A percentile compares a stretch with the other conserved stretches of the same genome.
Evolutionary conservation across 2,329 filamentous ascomycete species (phyloP).

Genomic region (Alternaria triticimaculans): DNA sequence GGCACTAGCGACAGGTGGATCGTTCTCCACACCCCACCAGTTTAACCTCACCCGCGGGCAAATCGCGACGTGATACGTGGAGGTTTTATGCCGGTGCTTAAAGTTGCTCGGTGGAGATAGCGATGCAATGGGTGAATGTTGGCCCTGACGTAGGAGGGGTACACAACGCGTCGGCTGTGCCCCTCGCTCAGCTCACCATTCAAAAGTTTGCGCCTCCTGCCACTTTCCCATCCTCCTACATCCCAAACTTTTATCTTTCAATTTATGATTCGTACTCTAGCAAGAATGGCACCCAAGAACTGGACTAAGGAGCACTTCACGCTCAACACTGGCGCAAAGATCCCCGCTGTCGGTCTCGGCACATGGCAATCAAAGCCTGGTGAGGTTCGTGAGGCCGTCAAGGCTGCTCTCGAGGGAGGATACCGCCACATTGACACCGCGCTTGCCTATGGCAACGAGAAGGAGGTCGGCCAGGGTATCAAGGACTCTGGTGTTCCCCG

Average conservation of each 20-base stretch:
- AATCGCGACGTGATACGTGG: slow-evolving; percentile 11
- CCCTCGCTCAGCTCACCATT: slow-evolving; percentile 7
- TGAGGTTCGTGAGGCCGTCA: slow-evolving; percentile 74
- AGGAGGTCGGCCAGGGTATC: slow-evolving; percentile 75
- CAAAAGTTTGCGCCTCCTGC: slow-evolving; percentile 9
- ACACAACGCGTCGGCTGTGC: slow-evolving; percentile 8
- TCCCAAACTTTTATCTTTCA: slow-evolving; percentile 9
- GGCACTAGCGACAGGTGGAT: slow-evolving; percentile 8
- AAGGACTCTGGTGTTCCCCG: slow-evolving; percentile 69
- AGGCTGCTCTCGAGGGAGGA: slow-evolving; percentile 69
- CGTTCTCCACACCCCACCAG: slow-evolving; percentile 3
- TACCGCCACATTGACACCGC: slow-evolving; percentile 82
- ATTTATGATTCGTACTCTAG: slow-evolving; percentile 35
- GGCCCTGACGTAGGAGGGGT: slow-evolving; percentile 16
- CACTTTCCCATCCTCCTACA: slow-evolving; percentile 6
- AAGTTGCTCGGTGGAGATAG: slow-evolving; percentile 2
- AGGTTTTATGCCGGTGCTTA: slow-evolving; percentile 15
- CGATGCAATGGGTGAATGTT: slow-evolving; percentile 6
- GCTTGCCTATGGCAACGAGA: slow-evolving; percentile 79
- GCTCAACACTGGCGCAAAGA: slow-evolving; percentile 69
- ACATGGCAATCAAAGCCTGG: slow-evolving; percentile 79
- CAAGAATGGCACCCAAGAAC: slow-evolving; percentile 41
- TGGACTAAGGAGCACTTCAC: slow-evolving; percentile 48
- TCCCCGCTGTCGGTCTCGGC: slow-evolving; percentile 77
- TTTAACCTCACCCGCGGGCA: slow-evolving; percentile 13